A percentile compares a stretch with the other conserved stretches of the same genome.
Evolutionary conservation across 139 green algal species (phyloP).

Genomic region (Chlorella vulgaris): DNA sequence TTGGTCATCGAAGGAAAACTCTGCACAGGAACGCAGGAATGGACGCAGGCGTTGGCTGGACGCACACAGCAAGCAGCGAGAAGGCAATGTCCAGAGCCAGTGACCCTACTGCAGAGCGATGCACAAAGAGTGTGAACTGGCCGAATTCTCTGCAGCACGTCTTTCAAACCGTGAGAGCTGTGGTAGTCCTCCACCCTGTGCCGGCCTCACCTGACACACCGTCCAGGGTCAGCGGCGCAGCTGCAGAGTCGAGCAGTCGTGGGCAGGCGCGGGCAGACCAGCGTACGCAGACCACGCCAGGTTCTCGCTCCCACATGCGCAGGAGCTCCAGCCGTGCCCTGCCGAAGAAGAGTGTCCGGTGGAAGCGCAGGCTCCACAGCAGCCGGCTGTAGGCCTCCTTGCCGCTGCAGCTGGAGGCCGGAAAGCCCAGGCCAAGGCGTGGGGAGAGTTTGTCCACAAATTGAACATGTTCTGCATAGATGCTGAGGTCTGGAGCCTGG

Average conservation of each 20-base stretch:
- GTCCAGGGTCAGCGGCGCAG: background rate
- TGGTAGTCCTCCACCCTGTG: no score
- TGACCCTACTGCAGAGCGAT: no score
- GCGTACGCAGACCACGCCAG: constrained; percentile 12
- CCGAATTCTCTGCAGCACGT: no score
- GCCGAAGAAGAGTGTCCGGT: constrained; percentile 17
- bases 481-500: background rate
- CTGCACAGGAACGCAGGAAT: background rate
- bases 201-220: background rate
- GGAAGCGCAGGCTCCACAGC: constrained; percentile 18
- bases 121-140: no score
- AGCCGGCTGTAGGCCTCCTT: constrained; percentile 21
- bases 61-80: background rate
- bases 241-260: constrained; percentile 4
- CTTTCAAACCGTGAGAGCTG: no score
- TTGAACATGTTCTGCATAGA: background rate
- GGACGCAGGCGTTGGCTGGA: background rate
- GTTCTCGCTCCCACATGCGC: constrained; percentile 23
- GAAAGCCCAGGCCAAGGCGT: constrained; percentile 11
- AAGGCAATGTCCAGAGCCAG: background rate
- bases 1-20: constrained; percentile 13
- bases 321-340: constrained; percentile 18
- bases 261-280: constrained; percentile 13
- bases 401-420: background rate
- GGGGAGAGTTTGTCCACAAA: constrained; percentile 24